Evolutionary conservation across 2,329 filamentous ascomycete genomes (phyloP), one percentile per base, ranked within the genome.

Genomic region (Aspergillus tubingensis): DNA sequence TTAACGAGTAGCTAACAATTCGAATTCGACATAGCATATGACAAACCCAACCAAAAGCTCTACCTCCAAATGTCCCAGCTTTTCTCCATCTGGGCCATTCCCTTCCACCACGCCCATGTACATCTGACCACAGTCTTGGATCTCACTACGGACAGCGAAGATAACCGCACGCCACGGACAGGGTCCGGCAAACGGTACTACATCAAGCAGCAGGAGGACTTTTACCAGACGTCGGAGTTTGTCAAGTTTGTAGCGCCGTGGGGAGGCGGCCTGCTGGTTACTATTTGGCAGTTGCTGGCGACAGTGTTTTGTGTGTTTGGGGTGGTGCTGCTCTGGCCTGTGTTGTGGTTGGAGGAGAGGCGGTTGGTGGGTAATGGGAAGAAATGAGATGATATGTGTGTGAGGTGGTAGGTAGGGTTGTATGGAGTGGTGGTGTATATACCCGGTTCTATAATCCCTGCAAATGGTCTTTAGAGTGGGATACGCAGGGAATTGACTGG

Each of bases 181-280:
- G 66, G 60, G 5, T 65, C 70, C 8, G 62, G 68, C 39, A 76
- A 69, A 21, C 83, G 82, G 60, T 95, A 92, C 77, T 90, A 88
- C 72, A 93, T 96, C 64, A 75, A 81, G 6, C 84, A 82, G 17
- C 92, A 96, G 72, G 88, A 96, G 65, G 92, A 96, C 71, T 77
- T 93, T 7, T 96, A 96, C 70, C 91, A 94, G 69, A 81, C 86
- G 0, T 88, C 87, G 52, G 89, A 96, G 66, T 88, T 88, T 63
- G 79, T 94, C 62, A 88, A 88, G 67, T 95, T 96, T 70, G 67
- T 93, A 17, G 69, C 84, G 15, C 86, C 89, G 8, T 84, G 80
- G 10, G 82, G 88, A 0, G 86, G 85, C 0, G 76, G 80, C 7
- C 69, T 84, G 23, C 32, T 88, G 1, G 74, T 92, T 1, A 80